Evolutionary conservation across 2,329 filamentous ascomycete species (phyloP).

Genomic region (Claviceps maximensis): DNA sequence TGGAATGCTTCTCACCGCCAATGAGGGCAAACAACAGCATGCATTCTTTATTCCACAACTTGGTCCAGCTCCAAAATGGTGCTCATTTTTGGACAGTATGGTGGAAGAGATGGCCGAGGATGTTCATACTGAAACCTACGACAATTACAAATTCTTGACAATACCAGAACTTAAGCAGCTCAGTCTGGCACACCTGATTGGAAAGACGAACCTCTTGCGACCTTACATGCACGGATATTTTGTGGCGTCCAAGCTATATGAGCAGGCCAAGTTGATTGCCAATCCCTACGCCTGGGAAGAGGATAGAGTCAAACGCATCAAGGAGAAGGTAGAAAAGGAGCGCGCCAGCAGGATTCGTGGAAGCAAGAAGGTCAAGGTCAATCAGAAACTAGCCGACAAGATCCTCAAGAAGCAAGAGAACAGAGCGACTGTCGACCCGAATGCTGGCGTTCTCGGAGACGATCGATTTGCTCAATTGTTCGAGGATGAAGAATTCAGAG

Average conservation of each 20-base stretch:
- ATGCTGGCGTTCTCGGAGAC: conserved; percentile 62
- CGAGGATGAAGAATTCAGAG: conserved; percentile 81
- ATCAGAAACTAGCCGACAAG: conserved; percentile 67
- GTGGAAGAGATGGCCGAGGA: conserved; percentile 97
- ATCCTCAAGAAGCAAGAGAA: conserved; percentile 52
- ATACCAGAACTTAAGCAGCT: conserved; percentile 72
- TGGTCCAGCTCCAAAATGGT: conserved; percentile 89
- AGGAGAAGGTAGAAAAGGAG: conserved; percentile 94
- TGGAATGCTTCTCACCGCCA: conserved; percentile 92
- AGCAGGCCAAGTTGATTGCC: conserved; percentile 82
- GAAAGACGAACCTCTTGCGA: conserved; percentile 75
- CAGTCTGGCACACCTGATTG: conserved; percentile 77
- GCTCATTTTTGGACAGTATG: conserved; percentile 89
- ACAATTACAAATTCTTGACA: conserved; percentile 98
- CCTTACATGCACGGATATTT: conserved; percentile 99
- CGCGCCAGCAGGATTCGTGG: conserved; percentile 88
- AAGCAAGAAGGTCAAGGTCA: conserved; percentile 96
- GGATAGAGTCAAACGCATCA: conserved; percentile 77
- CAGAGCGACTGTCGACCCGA: conserved; percentile 41
- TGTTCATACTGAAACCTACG: conserved; percentile 69
- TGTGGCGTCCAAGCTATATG: conserved; percentile 86
- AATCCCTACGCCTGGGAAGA: conserved; percentile 93
- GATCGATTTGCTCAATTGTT: conserved; percentile 80
- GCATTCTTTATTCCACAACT: conserved; percentile 90
- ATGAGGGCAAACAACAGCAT: conserved; percentile 91